These are phyloP conservation scores for Sarocladiaceae sp. DNA, from an alignment of 2,329 filamentous ascomycete species.

Conservation along the genomic window DNA sequence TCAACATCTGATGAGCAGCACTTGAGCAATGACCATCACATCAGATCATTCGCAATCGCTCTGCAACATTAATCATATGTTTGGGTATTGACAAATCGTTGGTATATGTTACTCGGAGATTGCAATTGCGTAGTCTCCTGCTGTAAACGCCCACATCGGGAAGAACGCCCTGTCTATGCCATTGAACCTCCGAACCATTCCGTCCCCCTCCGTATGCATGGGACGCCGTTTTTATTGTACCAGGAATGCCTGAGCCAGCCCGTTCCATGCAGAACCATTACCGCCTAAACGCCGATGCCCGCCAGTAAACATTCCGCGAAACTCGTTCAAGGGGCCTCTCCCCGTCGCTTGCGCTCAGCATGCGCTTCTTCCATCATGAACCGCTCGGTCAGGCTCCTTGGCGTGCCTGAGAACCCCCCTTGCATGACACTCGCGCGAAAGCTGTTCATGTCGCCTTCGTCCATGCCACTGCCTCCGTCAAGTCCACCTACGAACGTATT, in stretches of 20 bases:
- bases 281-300: background rate
- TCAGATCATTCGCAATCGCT: too few relatives aligned
- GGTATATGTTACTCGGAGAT: background rate
- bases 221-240: background rate
- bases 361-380: slow-evolving; percentile 44
- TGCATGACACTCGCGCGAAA: slow-evolving; percentile 35
- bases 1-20: slow-evolving; percentile 1
- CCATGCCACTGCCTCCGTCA: slow-evolving; percentile 45
- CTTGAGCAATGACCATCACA: too few relatives aligned
- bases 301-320: background rate
- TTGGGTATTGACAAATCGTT: background rate
- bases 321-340: slow-evolving; percentile 4
- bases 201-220: background rate
- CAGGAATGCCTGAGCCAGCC: slow-evolving; percentile 1
- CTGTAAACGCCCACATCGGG: background rate
- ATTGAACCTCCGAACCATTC: background rate
- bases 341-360: slow-evolving; percentile 17
- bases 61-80: too few relatives aligned
- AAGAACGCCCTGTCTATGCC: slow-evolving; percentile 4
- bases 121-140: background rate
- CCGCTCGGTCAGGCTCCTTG: slow-evolving; percentile 44
- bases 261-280: background rate
- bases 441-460: slow-evolving; percentile 39
- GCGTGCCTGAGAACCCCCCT: slow-evolving; percentile 36
- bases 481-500: slow-evolving; percentile 50